Percentiles rank a stretch among this genome's conserved stretches.
phyloP scores from a whole-genome alignment of 1,284 basidiomycete genomes.

The Puccinia sorghi region DNA sequence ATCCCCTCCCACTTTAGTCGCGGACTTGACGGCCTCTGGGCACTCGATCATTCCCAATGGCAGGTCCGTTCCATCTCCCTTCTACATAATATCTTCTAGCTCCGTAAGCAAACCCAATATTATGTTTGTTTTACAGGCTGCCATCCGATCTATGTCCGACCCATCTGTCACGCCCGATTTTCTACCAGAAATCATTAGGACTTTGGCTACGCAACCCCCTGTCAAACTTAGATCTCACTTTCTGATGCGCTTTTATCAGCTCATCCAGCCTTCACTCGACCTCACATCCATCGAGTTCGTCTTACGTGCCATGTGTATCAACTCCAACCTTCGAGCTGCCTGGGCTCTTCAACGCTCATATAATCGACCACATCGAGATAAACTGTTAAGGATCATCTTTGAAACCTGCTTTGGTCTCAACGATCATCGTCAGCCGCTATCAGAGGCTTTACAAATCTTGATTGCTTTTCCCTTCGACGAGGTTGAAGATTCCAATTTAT shows the following conservation, averaged over 20 bases:
- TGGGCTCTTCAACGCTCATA: conserved; percentile 44
- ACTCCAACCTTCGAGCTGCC: conserved; percentile 31
- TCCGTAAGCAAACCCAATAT: not conserved
- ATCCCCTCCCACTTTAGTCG: conserved; percentile 36
- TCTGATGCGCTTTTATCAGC: conserved; percentile 30
- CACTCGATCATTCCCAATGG: conserved; percentile 48
- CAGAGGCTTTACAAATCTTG: conserved; percentile 16
- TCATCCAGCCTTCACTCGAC: conserved; percentile 32
- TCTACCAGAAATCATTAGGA: conserved; percentile 39
- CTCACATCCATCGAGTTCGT: conserved; percentile 23
- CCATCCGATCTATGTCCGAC: conserved; percentile 27
- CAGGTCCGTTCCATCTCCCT: conserved; percentile 29
- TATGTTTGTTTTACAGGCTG: conserved; percentile 4
- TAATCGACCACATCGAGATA: conserved; percentile 21
- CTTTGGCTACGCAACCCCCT: conserved; percentile 36
- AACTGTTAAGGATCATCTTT: conserved; percentile 21
- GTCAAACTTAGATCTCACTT: conserved; percentile 3
- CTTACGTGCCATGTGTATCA: conserved; percentile 31
- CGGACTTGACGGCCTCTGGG: conserved; percentile 44
- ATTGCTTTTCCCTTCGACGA: conserved; percentile 39
- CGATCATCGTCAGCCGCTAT: conserved; percentile 23
- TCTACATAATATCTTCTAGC: too few species aligned
- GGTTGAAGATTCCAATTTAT: conserved; percentile 28
- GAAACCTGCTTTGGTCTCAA: conserved; percentile 47
- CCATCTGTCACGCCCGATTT: conserved; percentile 37